Evolutionary conservation across 1,139 yeast species (phyloP), one percentile per base, ranked within the genome.

Genomic region (Debaryomycetaceae sp.): DNA sequence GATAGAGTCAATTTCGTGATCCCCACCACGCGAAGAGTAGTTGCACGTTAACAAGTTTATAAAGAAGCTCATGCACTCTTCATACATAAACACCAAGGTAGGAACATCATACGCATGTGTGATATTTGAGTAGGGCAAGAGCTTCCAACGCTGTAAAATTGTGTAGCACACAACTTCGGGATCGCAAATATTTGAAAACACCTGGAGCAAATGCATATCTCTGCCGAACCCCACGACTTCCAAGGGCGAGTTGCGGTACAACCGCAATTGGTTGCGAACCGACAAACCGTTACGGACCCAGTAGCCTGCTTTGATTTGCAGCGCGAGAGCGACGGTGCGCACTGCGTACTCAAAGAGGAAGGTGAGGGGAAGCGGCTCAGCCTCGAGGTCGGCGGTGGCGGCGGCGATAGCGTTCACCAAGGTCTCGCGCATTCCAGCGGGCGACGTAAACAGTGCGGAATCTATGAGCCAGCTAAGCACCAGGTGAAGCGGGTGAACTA

Each of bases 171-270:
- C 73, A 10, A 67, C 52, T 33, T 76, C 66, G 0, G 90, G 79
- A 16, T 71, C 60, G 19, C 67, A 56, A n/a, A 67, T 53, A 7
- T 73, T 71, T 38, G 80, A 60, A 37, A 77, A 74, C 1, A 75
- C 56, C 47, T 90, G 97, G 1, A 73, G 62, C 49, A 82, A 58
- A 44, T 70, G 81, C 21, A 87, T 51, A 43, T 87, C 96, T 39
- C 93, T 67, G 44, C 75, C 62, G 46, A 68, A 85, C 0, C 95
- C 93, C 37, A 74, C 72, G 39, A 90, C 97, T 31, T 97, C 62
- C 28, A 87, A 65, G 5, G 86, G 82, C n/a, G 86, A 71, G 35
- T 73, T 79, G 25, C 82, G 70, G 49, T 90, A 90, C 37, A 86
- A 74, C 40, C 77, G 79, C 39, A 81, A 65, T 45, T 90, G 97